These are phyloP conservation scores for Gyrodon lividus DNA, from an alignment of 768 basidiomycete genomes.

Conservation along the genomic window DNA sequence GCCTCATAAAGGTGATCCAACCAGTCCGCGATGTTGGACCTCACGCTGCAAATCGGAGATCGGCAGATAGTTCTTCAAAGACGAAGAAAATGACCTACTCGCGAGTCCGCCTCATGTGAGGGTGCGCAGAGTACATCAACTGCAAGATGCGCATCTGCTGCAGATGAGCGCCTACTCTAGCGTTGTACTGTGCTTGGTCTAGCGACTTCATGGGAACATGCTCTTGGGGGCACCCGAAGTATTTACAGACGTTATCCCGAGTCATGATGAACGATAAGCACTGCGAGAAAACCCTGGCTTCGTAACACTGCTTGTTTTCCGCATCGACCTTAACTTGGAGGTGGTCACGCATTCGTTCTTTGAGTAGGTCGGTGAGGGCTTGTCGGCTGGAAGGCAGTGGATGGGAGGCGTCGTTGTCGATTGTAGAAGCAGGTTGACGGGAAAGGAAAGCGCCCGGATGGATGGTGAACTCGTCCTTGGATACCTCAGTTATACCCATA, in stretches of 20 bases:
- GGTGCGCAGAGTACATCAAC: conserved; percentile 19
- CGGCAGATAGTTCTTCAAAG: neutral
- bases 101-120: neutral
- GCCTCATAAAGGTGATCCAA: conserved; percentile 47
- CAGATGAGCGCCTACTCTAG: conserved; percentile 44
- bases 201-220: conserved; percentile 33
- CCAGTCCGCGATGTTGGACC: conserved; percentile 32
- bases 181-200: conserved; percentile 37
- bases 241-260: conserved; percentile 1
- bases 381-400: too few species aligned
- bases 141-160: conserved; percentile 51
- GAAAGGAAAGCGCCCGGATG: too few species aligned
- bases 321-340: conserved; percentile 29
- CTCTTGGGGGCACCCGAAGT: conserved; percentile 41
- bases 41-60: too few species aligned
- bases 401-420: too few species aligned
- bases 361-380: conserved; percentile 15
- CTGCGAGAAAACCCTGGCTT: conserved; percentile 34
- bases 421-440: too few species aligned
- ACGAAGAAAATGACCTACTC: too few species aligned
- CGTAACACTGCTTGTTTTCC: conserved; percentile 34
- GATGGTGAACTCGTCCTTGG: too few species aligned
- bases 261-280: conserved; percentile 37
- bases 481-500: too few species aligned
- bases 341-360: conserved; percentile 21